Evolutionary conservation across 192 early-diverging fungal species (phyloP).

Genomic region (Cetraspora pellucida): DNA sequence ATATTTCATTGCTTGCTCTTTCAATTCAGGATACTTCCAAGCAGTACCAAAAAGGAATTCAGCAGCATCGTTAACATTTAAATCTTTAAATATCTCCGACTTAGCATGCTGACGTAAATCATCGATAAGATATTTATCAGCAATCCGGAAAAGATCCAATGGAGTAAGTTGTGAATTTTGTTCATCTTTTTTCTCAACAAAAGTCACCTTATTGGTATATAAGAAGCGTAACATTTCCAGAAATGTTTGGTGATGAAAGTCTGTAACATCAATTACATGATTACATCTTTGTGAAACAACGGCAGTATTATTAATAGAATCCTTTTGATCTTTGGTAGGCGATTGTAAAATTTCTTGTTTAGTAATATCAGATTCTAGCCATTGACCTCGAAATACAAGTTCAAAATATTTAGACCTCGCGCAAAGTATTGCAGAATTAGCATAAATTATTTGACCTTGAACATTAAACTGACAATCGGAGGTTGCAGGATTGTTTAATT

Average conservation of each 20-base stretch:
- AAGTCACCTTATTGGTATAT: constrained; percentile 24
- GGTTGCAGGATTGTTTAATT: constrained; percentile 20
- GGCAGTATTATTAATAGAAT: neutral
- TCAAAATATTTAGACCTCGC: constrained; percentile 27
- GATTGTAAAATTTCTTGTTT: neutral
- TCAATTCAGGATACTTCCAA: constrained; percentile 33
- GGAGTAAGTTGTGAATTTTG: neutral
- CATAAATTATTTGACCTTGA: constrained; percentile 24
- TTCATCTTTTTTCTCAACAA: constrained; percentile 21
- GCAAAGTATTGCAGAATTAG: constrained; percentile 21
- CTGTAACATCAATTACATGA: constrained; percentile 28
- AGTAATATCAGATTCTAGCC: constrained; percentile 12
- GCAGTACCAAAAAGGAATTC: constrained; percentile 28
- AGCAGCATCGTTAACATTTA: constrained; percentile 18
- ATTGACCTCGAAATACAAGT: constrained; percentile 15
- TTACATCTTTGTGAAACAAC: neutral
- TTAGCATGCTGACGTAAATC: constrained; percentile 24
- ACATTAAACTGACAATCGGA: constrained; percentile 29
- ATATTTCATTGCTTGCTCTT: constrained; percentile 24
- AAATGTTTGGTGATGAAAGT: constrained; percentile 32
- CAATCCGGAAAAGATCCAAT: constrained; percentile 25
- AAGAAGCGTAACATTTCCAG: constrained; percentile 32
- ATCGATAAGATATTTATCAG: constrained; percentile 34
- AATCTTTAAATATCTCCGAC: constrained; percentile 13
- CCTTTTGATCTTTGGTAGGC: neutral